Evolutionary conservation across 139 green algal species (phyloP).

Genomic region (Medakamo hakoo): DNA sequence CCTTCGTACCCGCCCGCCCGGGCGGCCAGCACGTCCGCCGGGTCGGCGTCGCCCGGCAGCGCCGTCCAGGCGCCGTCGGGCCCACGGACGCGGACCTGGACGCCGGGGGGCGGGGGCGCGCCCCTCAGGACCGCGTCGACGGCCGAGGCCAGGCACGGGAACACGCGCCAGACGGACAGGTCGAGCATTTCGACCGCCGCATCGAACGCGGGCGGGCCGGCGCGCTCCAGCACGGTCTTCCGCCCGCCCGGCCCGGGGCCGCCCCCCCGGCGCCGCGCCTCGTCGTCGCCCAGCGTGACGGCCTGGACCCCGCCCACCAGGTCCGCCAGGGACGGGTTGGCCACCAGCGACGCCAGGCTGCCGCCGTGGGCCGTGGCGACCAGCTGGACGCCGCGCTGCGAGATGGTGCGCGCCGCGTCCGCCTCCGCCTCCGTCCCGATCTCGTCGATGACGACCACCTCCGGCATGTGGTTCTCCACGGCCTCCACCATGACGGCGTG

Average conservation of each 20-base stretch:
- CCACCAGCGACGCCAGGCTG: constrained; percentile 44
- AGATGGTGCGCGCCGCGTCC: constrained; percentile 49
- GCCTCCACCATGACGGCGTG: constrained; percentile 59
- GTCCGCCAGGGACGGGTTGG: constrained; percentile 67
- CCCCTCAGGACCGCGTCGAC: constrained; percentile 25
- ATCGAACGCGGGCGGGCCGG: constrained; percentile 21
- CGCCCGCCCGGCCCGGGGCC: constrained; percentile 1
- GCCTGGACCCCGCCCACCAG: constrained; percentile 37
- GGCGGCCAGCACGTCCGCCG: not conserved
- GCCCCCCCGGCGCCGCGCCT: constrained; percentile 9
- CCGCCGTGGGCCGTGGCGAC: constrained; percentile 60
- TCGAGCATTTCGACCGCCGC: constrained; percentile 24
- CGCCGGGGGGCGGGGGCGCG: constrained; percentile 4
- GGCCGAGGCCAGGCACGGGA: constrained; percentile 27
- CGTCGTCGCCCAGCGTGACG: constrained; percentile 54
- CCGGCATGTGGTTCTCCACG: constrained; percentile 80
- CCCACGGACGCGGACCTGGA: no score
- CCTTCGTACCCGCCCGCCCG: not conserved
- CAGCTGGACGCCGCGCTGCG: constrained; percentile 64
- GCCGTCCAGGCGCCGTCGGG: no score
- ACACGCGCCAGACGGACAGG: constrained; percentile 34
- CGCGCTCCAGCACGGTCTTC: constrained; percentile 23
- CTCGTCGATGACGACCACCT: constrained; percentile 68
- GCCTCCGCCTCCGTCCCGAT: constrained; percentile 55
- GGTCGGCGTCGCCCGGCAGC: not conserved